Base-by-base conservation (phyloP, 495 filamentous ascomycete species). In the Talaromyces thailandensis region DNA sequence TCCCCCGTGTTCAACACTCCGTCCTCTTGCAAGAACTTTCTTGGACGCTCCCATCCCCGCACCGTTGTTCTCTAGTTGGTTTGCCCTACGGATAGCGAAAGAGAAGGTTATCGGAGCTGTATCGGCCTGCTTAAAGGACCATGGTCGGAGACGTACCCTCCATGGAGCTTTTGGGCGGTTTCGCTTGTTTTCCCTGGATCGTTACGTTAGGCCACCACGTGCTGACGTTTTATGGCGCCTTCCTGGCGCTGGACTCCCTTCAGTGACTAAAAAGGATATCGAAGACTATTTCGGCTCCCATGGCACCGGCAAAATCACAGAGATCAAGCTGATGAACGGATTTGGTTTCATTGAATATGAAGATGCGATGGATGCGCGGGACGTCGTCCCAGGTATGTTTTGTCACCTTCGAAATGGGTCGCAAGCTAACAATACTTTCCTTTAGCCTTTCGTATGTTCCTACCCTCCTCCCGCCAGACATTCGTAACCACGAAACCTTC, bases 311-410 rank as follows among this genome's bases (percentile, higher is more conserved):
- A 93, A 96, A 74, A 97, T 98, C 68, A 93, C 88, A 62, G 94
- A 98, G 79, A 92, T 98, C 81, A 98, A 98, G 81, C 86, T 98
- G 65, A 98, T 98, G 95, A 96, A 95, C 73, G 94, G 94, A 65
- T 98, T 98, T 71, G 94, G 94, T 74, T 98, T 98, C 77, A 95
- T 98, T 71, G 95, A 98, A 74, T 98, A 98, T 75, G 93, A 97
- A 73, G 94, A 96, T 81, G 84, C 91, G 43, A 88, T 96, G 84
- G 94, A 98, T 81, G 95, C 94, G 63, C 88, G 92, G 66, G 94
- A 98, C 76, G 91, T 98, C 50, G 94, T 98, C 64, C 94, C 94
- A 72, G 92, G 94, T 98, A 83, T 32, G 14, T 40, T 11, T 12
- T 24, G 25, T 2, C 31, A 6, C 1, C 40, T 24, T 52, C 37